Evolutionary conservation across 1,284 basidiomycete genomes (phyloP).

Genomic region (Ustilago sp.): DNA sequence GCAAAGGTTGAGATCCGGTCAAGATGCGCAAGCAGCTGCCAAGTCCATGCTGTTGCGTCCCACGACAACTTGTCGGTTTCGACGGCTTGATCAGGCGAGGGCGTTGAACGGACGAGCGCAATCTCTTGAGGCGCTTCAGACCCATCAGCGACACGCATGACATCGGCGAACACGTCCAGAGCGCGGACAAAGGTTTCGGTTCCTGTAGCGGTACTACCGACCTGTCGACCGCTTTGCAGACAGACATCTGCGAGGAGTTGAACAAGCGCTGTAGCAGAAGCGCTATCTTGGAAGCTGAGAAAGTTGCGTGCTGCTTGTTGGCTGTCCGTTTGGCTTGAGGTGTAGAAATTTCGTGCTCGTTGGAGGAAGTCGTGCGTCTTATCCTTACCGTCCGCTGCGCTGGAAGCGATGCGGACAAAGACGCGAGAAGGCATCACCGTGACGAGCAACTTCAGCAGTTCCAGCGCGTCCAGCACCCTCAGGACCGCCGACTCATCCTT

Average conservation of each 20-base stretch:
- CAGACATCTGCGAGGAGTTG: slow-evolving; percentile 29
- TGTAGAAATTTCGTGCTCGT: slow-evolving; percentile 38
- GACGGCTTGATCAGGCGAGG: not conserved
- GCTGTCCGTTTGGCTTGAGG: slow-evolving; percentile 48
- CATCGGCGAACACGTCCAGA: slow-evolving; percentile 49
- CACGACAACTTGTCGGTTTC: slow-evolving; percentile 31
- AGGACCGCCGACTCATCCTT: not conserved
- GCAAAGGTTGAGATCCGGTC: slow-evolving; percentile 39
- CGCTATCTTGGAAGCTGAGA: slow-evolving; percentile 39
- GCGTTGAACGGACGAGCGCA: slow-evolving; percentile 19
- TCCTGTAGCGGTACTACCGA: not conserved
- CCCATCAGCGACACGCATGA: slow-evolving; percentile 45
- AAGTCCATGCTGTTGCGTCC: slow-evolving; percentile 33
- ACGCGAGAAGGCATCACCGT: slow-evolving; percentile 55
- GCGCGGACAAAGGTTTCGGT: slow-evolving; percentile 39
- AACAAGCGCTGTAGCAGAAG: slow-evolving; percentile 32
- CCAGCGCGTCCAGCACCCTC: slow-evolving; percentile 38
- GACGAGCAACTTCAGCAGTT: slow-evolving; percentile 52
- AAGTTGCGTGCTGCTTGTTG: slow-evolving; percentile 48
- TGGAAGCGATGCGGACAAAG: slow-evolving; percentile 42
- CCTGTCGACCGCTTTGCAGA: slow-evolving; percentile 19
- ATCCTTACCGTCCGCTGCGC: not conserved
- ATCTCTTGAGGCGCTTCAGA: slow-evolving; percentile 34
- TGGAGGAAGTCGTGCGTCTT: slow-evolving; percentile 30
- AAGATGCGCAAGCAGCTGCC: slow-evolving; percentile 29